phyloP scores from a whole-genome alignment of 225 moss, liverwort and hornwort species.

The Ulota crispa region DNA sequence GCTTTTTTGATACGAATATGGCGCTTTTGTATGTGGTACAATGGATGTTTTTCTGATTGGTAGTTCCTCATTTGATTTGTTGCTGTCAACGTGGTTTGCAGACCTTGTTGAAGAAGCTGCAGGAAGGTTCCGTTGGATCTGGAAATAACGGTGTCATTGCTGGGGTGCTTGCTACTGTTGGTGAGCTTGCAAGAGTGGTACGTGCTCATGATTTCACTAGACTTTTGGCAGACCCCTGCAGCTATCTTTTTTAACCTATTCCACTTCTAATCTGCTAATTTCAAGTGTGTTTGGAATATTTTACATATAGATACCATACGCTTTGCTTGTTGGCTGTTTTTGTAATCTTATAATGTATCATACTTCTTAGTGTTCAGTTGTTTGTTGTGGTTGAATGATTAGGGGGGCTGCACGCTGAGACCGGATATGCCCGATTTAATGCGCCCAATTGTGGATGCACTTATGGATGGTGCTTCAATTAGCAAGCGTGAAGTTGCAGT shows the following conservation, averaged over 20 bases:
- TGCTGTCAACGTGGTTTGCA: constrained; percentile 28
- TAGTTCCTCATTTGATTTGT: not conserved
- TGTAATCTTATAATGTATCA: not conserved
- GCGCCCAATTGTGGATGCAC: constrained; percentile 90
- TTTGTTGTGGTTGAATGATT: constrained; percentile 31
- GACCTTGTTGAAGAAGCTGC: constrained; percentile 80
- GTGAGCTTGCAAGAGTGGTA: constrained; percentile 95
- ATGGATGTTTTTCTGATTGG: not conserved
- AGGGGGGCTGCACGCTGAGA: constrained; percentile 90
- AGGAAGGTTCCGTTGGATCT: constrained; percentile 77
- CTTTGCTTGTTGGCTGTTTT: not conserved
- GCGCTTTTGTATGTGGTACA: not conserved
- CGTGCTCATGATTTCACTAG: constrained; percentile 23
- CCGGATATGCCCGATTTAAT: constrained; percentile 72
- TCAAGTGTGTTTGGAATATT: not conserved
- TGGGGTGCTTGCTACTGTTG: constrained; percentile 93
- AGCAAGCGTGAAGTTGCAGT: constrained; percentile 96
- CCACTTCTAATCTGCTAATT: not conserved
- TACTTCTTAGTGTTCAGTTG: constrained; percentile 5
- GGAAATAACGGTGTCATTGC: constrained; percentile 93
- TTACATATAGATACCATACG: not conserved
- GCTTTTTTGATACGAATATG: not conserved
- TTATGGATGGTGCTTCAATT: constrained; percentile 81
- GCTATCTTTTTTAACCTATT: constrained; percentile 6
- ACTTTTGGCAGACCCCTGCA: constrained; percentile 4